Percentiles rank a stretch among this genome's conserved stretches.
phyloP scores from a whole-genome alignment of 2,329 filamentous ascomycete species.

The Aureobasidium melanogenum region DNA sequence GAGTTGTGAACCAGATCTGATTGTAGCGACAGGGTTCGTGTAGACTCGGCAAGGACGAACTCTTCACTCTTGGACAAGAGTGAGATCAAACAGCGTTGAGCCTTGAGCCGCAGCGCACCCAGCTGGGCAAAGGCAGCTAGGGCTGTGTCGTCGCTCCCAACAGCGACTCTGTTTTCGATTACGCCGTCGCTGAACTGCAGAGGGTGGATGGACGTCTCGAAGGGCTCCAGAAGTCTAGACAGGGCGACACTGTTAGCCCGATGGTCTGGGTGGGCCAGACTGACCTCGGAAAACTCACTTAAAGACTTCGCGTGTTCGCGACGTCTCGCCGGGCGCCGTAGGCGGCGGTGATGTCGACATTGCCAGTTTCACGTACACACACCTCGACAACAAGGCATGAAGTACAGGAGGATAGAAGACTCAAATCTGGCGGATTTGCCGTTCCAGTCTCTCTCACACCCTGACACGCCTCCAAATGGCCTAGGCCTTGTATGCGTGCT shows the following conservation, averaged over 20 bases:
- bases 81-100: slow-evolving; percentile 42
- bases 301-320: not conserved
- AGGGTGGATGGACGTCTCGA: not conserved
- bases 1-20: slow-evolving; percentile 22
- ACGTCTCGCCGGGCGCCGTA: not conserved
- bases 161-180: slow-evolving; percentile 8
- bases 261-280: not conserved
- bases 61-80: slow-evolving; percentile 39
- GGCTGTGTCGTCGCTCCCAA: slow-evolving; percentile 30
- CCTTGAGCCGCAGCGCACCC: slow-evolving; percentile 39
- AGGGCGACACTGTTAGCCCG: not conserved
- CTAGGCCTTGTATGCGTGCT: not conserved
- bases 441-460: not conserved
- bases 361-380: not conserved
- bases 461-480: not conserved
- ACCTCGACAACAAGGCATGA: not conserved
- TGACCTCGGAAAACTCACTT: not conserved
- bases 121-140: slow-evolving; percentile 43
- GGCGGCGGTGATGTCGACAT: not conserved
- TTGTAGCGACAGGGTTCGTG: slow-evolving; percentile 36
- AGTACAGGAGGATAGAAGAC: not conserved
- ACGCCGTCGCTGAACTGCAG: slow-evolving; percentile 4
- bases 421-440: not conserved
- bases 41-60: slow-evolving; percentile 46
- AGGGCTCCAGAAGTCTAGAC: not conserved